Evolutionary conservation across 345 rosid genomes (phyloP).

Genomic region (Syzygium oleosum): DNA sequence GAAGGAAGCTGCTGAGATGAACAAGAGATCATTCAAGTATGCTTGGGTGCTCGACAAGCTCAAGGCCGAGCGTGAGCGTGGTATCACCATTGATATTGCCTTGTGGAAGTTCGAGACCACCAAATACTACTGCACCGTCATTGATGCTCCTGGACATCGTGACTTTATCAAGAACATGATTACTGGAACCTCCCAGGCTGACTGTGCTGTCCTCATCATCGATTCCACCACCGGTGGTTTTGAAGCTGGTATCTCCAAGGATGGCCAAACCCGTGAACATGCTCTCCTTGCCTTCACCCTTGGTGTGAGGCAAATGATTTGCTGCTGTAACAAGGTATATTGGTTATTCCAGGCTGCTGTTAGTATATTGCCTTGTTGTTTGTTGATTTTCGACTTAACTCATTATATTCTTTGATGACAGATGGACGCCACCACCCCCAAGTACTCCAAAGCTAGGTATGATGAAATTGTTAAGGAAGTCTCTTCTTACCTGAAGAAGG

Average conservation of each 20-base stretch:
- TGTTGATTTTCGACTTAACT: background rate
- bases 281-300: conserved; percentile 89
- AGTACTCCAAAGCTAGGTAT: conserved; percentile 68
- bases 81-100: conserved; percentile 88
- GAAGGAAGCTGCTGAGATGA: conserved; percentile 89
- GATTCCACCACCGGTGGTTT: conserved; percentile 85
- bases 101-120: conserved; percentile 92
- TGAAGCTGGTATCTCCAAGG: conserved; percentile 80
- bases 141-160: conserved; percentile 91
- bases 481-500: conserved; percentile 71
- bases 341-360: background rate
- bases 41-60: conserved; percentile 96
- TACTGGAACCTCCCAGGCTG: conserved; percentile 80
- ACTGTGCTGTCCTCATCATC: conserved; percentile 70
- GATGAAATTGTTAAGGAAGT: conserved; percentile 77
- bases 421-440: conserved; percentile 90
- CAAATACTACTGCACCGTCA: conserved; percentile 84
- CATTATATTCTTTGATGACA: background rate
- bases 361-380: background rate
- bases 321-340: conserved; percentile 74
- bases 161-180: conserved; percentile 84
- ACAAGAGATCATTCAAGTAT: conserved; percentile 78
- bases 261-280: conserved; percentile 83
- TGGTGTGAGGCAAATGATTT: conserved; percentile 84
- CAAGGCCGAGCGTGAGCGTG: conserved; percentile 96